Evolutionary conservation across 176 grass and related monocot genomes (phyloP).

Genomic region (Puccinellia tenuiflora): DNA sequence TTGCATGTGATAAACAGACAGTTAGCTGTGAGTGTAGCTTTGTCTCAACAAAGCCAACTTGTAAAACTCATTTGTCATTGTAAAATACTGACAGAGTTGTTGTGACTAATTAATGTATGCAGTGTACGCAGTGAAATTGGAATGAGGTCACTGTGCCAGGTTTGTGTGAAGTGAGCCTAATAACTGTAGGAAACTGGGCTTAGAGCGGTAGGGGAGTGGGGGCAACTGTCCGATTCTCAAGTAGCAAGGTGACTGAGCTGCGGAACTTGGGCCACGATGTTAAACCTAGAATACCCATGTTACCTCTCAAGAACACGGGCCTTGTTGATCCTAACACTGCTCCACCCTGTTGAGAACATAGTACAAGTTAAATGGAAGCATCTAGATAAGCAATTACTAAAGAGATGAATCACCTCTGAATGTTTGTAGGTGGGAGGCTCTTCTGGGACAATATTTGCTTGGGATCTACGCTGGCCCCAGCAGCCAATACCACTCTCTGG

Average conservation of each 20-base stretch:
- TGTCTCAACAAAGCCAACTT: background rate
- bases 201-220: background rate
- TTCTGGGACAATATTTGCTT: constrained; percentile 73
- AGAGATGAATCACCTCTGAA: background rate
- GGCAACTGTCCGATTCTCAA: background rate
- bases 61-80: constrained; percentile 6
- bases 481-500: constrained; percentile 68
- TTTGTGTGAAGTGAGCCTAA: background rate
- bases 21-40: background rate
- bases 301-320: background rate
- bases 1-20: background rate
- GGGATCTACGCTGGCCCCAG: constrained; percentile 71
- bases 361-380: background rate
- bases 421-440: constrained; percentile 84
- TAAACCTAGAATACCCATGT: background rate
- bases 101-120: background rate
- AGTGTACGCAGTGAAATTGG: background rate
- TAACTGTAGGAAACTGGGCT: background rate
- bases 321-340: background rate
- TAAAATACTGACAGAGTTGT: background rate
- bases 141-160: background rate
- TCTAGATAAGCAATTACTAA: background rate
- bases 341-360: background rate
- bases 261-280: background rate
- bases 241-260: background rate